Evolutionary conservation across 2,329 filamentous ascomycete genomes (phyloP).

Genomic region (Arachnomyces sp.): DNA sequence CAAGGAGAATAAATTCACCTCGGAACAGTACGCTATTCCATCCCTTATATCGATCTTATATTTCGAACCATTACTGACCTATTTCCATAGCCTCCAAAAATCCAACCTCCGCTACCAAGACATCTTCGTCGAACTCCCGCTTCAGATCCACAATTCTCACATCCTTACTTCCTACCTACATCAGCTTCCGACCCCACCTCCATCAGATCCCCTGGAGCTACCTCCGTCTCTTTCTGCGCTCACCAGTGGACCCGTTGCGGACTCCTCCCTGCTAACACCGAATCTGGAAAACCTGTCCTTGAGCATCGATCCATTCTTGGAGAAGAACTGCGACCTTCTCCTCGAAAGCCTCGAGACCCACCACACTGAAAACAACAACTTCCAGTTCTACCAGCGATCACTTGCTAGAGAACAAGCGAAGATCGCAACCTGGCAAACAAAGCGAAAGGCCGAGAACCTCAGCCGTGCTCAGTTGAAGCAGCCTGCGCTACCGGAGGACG

Average conservation of each 20-base stretch:
- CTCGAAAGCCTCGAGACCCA: constrained; percentile 96
- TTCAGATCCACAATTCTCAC: constrained; percentile 92
- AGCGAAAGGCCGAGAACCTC: constrained; percentile 93
- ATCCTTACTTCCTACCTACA: constrained; percentile 92
- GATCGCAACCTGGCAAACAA: constrained; percentile 92
- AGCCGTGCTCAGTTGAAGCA: constrained; percentile 81
- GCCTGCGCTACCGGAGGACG: constrained; percentile 80
- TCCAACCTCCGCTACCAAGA: constrained; percentile 89
- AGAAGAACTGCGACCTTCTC: constrained; percentile 95
- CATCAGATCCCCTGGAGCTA: constrained; percentile 61
- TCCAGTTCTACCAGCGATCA: constrained; percentile 93
- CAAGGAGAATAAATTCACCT: constrained; percentile 97
- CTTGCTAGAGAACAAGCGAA: constrained; percentile 90
- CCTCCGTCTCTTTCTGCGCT: constrained; percentile 74
- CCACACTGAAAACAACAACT: constrained; percentile 98
- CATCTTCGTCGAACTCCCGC: constrained; percentile 82
- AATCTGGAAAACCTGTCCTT: constrained; percentile 87
- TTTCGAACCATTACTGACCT: constrained; percentile 15
- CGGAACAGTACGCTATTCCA: constrained; percentile 69
- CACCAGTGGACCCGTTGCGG: constrained; percentile 54
- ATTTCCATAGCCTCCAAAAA: constrained; percentile 69
- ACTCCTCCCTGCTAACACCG: constrained; percentile 63
- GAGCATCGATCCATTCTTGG: constrained; percentile 91
- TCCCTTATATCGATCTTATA: too few species aligned
- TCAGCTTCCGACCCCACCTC: constrained; percentile 67